These are phyloP conservation scores for Metschnikowia picachoensis DNA, from an alignment of 805 yeast species.

Conservation along the genomic window DNA sequence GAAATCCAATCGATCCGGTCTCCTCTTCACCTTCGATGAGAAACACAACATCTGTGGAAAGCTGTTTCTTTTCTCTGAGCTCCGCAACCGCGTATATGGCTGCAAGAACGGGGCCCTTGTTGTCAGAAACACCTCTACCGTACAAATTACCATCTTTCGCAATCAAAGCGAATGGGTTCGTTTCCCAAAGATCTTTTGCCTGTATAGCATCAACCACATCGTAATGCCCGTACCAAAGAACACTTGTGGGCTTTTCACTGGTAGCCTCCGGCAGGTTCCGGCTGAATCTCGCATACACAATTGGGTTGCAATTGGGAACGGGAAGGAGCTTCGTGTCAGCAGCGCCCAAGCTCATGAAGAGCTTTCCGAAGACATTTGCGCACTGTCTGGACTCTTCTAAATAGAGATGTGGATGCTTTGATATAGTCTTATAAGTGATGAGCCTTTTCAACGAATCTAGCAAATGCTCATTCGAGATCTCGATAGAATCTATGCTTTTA, in stretches of 20 bases:
- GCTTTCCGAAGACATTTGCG: conserved; percentile 65
- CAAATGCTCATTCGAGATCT: conserved; percentile 56
- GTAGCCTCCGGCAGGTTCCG: conserved; percentile 19
- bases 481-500: conserved; percentile 1
- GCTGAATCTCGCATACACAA: conserved; percentile 70
- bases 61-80: conserved; percentile 44
- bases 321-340: conserved; percentile 63
- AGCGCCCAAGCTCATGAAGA: conserved; percentile 69
- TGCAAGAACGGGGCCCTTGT: conserved; percentile 89
- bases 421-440: conserved; percentile 72
- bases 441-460: conserved; percentile 56
- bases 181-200: conserved; percentile 55
- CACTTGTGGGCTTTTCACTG: conserved; percentile 28
- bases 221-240: conserved; percentile 93
- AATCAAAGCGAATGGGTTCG: conserved; percentile 73
- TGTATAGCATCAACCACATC: conserved; percentile 84
- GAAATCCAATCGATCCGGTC: conserved; percentile 84
- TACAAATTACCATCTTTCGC: conserved; percentile 81
- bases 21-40: conserved; percentile 95
- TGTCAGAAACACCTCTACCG: conserved; percentile 92
- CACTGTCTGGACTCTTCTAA: conserved; percentile 82
- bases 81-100: conserved; percentile 85
- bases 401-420: conserved; percentile 62
- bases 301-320: conserved; percentile 76
- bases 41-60: conserved; percentile 74